Evolutionary conservation across 257 asterid genomes (phyloP), one percentile per base, ranked within the genome.

Genomic region (Ballota nigra): DNA sequence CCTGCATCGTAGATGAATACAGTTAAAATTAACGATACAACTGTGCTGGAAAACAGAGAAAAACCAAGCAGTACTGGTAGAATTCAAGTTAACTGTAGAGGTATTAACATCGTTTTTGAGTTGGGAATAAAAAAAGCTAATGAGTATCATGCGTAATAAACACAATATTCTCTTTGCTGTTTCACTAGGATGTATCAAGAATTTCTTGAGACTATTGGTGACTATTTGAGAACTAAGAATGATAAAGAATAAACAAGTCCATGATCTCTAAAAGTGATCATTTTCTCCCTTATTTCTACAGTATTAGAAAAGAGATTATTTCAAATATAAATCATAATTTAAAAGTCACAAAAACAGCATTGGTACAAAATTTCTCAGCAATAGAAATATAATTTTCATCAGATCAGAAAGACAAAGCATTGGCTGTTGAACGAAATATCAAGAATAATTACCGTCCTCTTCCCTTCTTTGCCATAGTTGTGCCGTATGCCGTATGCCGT

Each of bases 391-490:
- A 16, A 52, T 33, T 45, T 75, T 8, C 49, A 70, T 38, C 45
- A 26, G 52, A 73, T 40, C 58, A 26, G 8, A 49, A 43, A 66
- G 8, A n/a, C 3, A 26, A 3, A 63, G 62, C 38, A 22, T 53
- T 23, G 61, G 19, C 43, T 63, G 40, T 40, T 49, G 40, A 72
- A 79, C 36, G 43, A 66, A 72, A 33, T 20, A 29, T 64, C 58
- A 53, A 63, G 60, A 66, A 33, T 22, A 80, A 77, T 84, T 84
- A 95, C 99, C 77, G 93, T 87, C 79, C 98, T 84, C 81, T 95
- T 95, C 71, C 99, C 99, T 87, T 95, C 99, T 92, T 92, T 95
- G 65, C 99, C 99, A 75, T 92, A 95, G 73, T 83, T 88, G 86
- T 95, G 99, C 6, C 99, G 92, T 73, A 92, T 86, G n/a, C n/a